A percentile compares a stretch with the other conserved stretches of the same genome.
Evolutionary conservation across 2,329 filamentous ascomycete species (phyloP).

Genomic region (Microdochium trichocladiopsis): DNA sequence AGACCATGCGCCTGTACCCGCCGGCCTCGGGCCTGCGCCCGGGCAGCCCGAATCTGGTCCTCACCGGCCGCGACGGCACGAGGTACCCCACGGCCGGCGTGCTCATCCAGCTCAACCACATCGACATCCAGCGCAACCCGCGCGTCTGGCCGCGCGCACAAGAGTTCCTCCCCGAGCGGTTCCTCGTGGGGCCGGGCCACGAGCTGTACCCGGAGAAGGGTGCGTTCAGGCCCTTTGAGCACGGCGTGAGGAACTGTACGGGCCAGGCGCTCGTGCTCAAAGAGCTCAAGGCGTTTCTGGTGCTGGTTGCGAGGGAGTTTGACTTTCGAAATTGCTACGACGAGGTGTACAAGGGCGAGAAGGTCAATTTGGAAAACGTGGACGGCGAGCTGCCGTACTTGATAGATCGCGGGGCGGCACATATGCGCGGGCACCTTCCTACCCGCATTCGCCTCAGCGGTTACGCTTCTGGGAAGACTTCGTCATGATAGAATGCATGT

Average conservation of each 20-base stretch:
- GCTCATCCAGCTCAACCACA: constrained; percentile 31
- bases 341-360: constrained; percentile 13
- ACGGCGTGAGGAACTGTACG: constrained; percentile 47
- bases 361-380: constrained; percentile 15
- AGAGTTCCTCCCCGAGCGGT: constrained; percentile 42
- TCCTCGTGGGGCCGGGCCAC: constrained; percentile 25
- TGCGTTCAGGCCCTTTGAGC: constrained; percentile 49
- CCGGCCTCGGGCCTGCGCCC: constrained; percentile 37
- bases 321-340: constrained; percentile 18
- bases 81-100: constrained; percentile 36
- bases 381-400: constrained; percentile 16
- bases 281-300: constrained; percentile 16
- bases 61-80: constrained; percentile 32
- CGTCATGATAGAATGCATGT: background rate
- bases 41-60: constrained; percentile 26
- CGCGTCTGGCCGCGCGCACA: constrained; percentile 32
- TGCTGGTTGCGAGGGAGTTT: constrained; percentile 16
- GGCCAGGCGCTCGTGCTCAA: constrained; percentile 35
- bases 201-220: constrained; percentile 27
- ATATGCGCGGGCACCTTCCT: constrained; percentile 15
- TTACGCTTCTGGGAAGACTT: background rate
- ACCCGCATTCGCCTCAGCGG: constrained; percentile 14
- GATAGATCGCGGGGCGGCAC: constrained; percentile 16
- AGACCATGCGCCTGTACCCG: constrained; percentile 25
- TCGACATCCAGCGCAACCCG: constrained; percentile 28